phyloP scores from a whole-genome alignment of 345 rosid species.

The Sapria himalayana region DNA sequence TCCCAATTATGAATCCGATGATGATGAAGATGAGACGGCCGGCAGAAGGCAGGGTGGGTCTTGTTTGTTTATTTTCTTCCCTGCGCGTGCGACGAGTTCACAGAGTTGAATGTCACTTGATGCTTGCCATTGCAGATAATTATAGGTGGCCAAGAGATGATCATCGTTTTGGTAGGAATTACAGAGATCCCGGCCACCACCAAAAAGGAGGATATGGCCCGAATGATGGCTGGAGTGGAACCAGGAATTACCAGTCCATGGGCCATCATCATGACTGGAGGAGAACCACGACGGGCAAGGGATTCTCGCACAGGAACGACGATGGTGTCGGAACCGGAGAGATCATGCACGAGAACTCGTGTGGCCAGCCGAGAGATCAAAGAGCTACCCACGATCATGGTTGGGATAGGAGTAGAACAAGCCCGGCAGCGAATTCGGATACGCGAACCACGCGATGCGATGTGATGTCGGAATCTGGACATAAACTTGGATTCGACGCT shows the following conservation, averaged over 20 bases:
- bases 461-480: slow-evolving; percentile 20
- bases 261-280: slow-evolving; percentile 38
- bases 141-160: slow-evolving; percentile 35
- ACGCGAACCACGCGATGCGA: slow-evolving; percentile 17
- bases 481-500: slow-evolving; percentile 23
- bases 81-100: too few species aligned
- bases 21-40: slow-evolving; percentile 48
- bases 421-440: slow-evolving; percentile 26
- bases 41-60: slow-evolving; percentile 49
- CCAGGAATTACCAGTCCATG: slow-evolving; percentile 32
- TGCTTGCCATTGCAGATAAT: slow-evolving; percentile 27
- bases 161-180: slow-evolving; percentile 49
- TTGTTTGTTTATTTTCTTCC: slow-evolving; percentile 1
- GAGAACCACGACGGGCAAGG: slow-evolving; percentile 48
- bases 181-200: slow-evolving; percentile 66
- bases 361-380: slow-evolving; percentile 40
- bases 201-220: slow-evolving; percentile 36
- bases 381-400: slow-evolving; percentile 26
- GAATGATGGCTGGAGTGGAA: slow-evolving; percentile 47
- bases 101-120: too few species aligned
- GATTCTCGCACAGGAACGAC: slow-evolving; percentile 32
- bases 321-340: slow-evolving; percentile 33
- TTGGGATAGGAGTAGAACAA: slow-evolving; percentile 39
- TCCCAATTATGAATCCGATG: slow-evolving; percentile 80
- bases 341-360: slow-evolving; percentile 23